Conservation (phyloP, 2,329 filamentous ascomycete genomes). For the Beauveria sp. region DNA sequence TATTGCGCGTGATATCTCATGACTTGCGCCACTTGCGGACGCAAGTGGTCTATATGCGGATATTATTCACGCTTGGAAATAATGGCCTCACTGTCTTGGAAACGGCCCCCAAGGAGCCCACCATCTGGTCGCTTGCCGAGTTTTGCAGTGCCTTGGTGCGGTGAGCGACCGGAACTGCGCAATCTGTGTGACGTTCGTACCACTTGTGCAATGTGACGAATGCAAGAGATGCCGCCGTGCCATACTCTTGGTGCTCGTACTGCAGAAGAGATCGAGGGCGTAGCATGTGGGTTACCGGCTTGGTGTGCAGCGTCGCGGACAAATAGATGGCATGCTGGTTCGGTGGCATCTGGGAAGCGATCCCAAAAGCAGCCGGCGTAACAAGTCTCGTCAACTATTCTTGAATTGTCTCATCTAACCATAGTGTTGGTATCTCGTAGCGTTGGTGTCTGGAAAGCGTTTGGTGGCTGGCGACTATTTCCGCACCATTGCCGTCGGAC, state of each 20-base stretch:
- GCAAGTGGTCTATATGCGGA: background rate
- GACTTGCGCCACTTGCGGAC: background rate
- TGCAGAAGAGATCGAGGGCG: background rate
- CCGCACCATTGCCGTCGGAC: constrained; percentile 2
- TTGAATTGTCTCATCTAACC: background rate
- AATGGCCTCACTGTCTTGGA: background rate
- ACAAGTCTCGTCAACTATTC: no score
- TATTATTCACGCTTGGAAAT: no score
- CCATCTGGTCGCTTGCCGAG: background rate
- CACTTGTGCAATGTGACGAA: background rate
- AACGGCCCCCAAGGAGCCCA: background rate
- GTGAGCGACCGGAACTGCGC: background rate
- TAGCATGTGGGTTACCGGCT: no score
- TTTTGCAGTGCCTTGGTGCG: background rate
- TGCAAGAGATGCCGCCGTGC: background rate
- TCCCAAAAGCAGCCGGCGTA: background rate
- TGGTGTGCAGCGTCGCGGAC: background rate
- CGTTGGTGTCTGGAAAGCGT: background rate
- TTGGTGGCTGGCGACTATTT: background rate
- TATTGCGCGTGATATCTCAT: background rate
- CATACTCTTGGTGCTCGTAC: background rate
- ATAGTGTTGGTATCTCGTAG: background rate
- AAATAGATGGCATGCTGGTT: no score
- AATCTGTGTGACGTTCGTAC: background rate
- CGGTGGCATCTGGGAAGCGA: background rate